phyloP scores from a whole-genome alignment of 768 basidiomycete species.

The Ramaria rubella region DNA sequence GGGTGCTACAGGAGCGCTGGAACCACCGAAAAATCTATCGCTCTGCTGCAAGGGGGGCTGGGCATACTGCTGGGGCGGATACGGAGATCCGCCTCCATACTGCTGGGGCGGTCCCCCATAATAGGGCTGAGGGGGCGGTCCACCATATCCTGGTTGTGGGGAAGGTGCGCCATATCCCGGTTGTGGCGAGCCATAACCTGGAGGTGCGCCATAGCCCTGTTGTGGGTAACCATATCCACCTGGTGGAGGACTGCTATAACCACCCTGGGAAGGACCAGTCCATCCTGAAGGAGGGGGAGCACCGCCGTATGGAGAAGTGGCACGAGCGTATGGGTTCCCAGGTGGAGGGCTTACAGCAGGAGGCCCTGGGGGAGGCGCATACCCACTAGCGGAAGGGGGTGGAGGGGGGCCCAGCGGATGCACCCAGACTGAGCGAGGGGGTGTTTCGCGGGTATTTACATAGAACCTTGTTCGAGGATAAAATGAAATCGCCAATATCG shows the following conservation, averaged over 20 bases:
- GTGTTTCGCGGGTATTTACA: constrained; percentile 56
- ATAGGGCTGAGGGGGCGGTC: constrained; percentile 16
- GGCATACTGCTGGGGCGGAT: too few species aligned
- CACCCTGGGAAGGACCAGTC: constrained; percentile 22
- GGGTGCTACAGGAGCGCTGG: constrained; percentile 22
- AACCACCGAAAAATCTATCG: constrained; percentile 24
- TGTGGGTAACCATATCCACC: constrained; percentile 20
- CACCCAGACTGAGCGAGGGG: constrained; percentile 61
- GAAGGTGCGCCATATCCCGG: constrained; percentile 17
- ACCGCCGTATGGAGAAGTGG: constrained; percentile 14
- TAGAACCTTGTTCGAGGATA: constrained; percentile 52
- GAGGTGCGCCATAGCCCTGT: constrained; percentile 17
- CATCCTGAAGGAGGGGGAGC: constrained; percentile 19
- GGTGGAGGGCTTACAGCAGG: constrained; percentile 35
- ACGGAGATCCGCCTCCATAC: background rate
- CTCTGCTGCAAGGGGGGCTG: too few species aligned
- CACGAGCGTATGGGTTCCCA: constrained; percentile 20
- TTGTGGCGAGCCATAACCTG: background rate
- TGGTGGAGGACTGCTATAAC: constrained; percentile 20
- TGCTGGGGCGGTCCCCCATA: constrained; percentile 6
- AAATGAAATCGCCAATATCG: background rate
- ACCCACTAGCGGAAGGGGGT: constrained; percentile 16
- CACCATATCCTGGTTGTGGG: constrained; percentile 14
- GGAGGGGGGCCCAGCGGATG: constrained; percentile 57
- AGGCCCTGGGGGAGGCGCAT: constrained; percentile 33